A percentile compares a stretch with the other conserved stretches of the same genome.
These are phyloP conservation scores for Paracoccidioides lutzii DNA, from an alignment of 2,329 filamentous ascomycete species.

Conservation along the genomic window DNA sequence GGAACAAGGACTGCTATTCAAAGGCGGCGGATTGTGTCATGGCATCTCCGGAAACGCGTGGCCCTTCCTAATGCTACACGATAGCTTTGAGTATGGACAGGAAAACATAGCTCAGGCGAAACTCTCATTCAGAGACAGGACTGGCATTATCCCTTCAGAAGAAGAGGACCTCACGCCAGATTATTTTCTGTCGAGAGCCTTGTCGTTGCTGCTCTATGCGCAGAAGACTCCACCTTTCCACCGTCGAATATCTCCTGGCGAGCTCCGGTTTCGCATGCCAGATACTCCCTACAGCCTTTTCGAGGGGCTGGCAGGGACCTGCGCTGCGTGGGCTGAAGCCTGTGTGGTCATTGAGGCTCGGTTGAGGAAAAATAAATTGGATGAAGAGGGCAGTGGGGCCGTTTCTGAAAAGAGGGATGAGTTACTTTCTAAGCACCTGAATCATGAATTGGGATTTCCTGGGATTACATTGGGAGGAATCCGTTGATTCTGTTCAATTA, in stretches of 20 bases:
- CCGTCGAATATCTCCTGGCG: conserved; percentile 12
- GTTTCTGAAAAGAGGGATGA: not conserved
- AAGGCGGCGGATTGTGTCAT: conserved; percentile 31
- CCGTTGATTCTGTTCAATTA: not conserved
- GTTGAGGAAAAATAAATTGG: conserved; percentile 22
- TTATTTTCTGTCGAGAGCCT: conserved; percentile 26
- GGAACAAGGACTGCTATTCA: conserved; percentile 30
- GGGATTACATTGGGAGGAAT: not conserved
- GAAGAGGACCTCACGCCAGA: conserved; percentile 18
- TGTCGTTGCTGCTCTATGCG: conserved; percentile 27
- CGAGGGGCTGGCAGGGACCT: conserved; percentile 28
- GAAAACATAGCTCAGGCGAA: conserved; percentile 14
- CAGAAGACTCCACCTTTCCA: conserved; percentile 26
- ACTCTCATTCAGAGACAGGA: conserved; percentile 13
- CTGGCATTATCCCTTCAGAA: conserved; percentile 1
- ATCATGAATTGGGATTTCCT: not conserved
- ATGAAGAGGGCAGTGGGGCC: not conserved
- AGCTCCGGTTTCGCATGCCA: conserved; percentile 25
- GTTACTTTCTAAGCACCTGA: not conserved
- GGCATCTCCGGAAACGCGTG: conserved; percentile 31
- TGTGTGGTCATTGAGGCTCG: conserved; percentile 24
- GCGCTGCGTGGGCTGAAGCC: conserved; percentile 32
- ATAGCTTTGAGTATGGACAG: conserved; percentile 23
- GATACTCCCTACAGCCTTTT: conserved; percentile 29
- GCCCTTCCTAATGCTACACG: conserved; percentile 26